Conservation (phyloP, 1,139 yeast species). For the Lodderomyces parapsilosis region DNA sequence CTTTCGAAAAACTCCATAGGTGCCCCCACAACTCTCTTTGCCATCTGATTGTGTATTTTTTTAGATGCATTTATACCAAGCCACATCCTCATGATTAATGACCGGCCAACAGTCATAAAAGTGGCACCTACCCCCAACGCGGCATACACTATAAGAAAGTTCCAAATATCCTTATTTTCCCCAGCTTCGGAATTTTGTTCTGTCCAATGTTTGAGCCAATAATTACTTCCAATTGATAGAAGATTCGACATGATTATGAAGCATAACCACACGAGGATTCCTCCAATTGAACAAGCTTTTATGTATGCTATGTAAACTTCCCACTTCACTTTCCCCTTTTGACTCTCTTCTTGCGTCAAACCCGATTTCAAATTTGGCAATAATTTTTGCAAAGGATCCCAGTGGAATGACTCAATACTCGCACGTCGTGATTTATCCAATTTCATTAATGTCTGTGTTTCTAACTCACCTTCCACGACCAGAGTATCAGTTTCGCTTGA, state of each 20-base stretch:
- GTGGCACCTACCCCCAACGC: slow-evolving; percentile 24
- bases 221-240: slow-evolving; percentile 24
- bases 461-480: background rate
- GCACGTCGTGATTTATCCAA: slow-evolving; percentile 18
- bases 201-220: slow-evolving; percentile 32
- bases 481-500: background rate
- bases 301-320: slow-evolving; percentile 28
- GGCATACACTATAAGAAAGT: slow-evolving; percentile 24
- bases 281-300: slow-evolving; percentile 27
- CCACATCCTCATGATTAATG: slow-evolving; percentile 27
- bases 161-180: slow-evolving; percentile 22
- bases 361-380: slow-evolving; percentile 25
- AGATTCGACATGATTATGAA: slow-evolving; percentile 20
- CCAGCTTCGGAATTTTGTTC: slow-evolving; percentile 26
- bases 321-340: slow-evolving; percentile 30
- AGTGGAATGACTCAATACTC: slow-evolving; percentile 31
- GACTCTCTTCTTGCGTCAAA: slow-evolving; percentile 23
- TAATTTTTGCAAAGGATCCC: slow-evolving; percentile 29
- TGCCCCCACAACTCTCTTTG: slow-evolving; percentile 25
- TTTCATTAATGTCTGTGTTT: background rate
- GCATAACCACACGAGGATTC: slow-evolving; percentile 22
- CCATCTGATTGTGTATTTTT: slow-evolving; percentile 31
- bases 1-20: slow-evolving; percentile 39
- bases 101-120: slow-evolving; percentile 22
- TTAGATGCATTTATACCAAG: slow-evolving; percentile 27